These are phyloP conservation scores for Volutella citrinella DNA, from an alignment of 2,329 filamentous ascomycete genomes.

Conservation along the genomic window DNA sequence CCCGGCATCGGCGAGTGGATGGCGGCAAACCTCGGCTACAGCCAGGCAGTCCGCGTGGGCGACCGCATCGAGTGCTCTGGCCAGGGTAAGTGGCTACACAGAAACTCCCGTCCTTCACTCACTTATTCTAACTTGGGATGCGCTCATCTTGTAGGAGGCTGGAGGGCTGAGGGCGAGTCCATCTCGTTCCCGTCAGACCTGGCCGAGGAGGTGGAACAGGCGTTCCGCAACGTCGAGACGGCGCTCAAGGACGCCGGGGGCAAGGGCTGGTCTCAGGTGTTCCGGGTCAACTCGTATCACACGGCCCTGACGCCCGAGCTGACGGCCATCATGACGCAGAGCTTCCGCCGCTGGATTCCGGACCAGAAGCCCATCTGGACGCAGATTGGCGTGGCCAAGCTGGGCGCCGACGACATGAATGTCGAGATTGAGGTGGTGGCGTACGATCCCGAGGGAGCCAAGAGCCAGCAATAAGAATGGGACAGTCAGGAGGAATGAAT, in stretches of 20 bases:
- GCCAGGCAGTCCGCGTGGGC: conserved; percentile 46
- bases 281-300: conserved; percentile 42
- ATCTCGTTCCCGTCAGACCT: conserved; percentile 34
- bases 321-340: conserved; percentile 36
- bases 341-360: conserved; percentile 47
- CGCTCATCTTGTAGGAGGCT: conserved; percentile 32
- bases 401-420: conserved; percentile 48
- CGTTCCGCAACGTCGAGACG: conserved; percentile 53
- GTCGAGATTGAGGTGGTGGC: conserved; percentile 56
- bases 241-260: conserved; percentile 48
- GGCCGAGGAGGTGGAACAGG: conserved; percentile 42
- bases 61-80: conserved; percentile 45
- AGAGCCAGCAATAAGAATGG: neutral
- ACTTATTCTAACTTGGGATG: too few species aligned
- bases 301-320: conserved; percentile 36
- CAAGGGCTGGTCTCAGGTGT: conserved; percentile 52
- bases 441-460: conserved; percentile 14
- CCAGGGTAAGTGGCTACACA: conserved; percentile 45
- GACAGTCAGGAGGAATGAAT: neutral
- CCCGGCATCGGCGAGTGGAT: conserved; percentile 27
- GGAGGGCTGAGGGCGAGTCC: conserved; percentile 16
- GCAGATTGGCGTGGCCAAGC: conserved; percentile 41
- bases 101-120: too few species aligned
- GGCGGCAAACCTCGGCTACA: conserved; percentile 36
- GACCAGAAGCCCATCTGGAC: conserved; percentile 52